These are phyloP conservation scores for Backusella sp. DNA, from an alignment of 192 early-diverging fungal genomes.

Conservation along the genomic window DNA sequence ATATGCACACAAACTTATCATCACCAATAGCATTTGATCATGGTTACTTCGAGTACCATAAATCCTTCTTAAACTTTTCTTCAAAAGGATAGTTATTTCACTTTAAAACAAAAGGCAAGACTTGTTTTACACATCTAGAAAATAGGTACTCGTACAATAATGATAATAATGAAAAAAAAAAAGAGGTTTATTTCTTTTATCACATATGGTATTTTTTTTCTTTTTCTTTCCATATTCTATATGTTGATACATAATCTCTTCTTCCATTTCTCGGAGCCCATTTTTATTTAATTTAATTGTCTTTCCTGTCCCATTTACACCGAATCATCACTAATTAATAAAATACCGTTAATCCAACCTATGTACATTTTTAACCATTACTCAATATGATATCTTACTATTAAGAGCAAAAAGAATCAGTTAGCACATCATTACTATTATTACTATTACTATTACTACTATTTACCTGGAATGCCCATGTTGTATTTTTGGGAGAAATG, in stretches of 20 bases:
- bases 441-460: not conserved
- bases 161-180: not conserved
- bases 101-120: not conserved
- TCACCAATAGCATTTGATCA: too few species aligned
- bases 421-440: not conserved
- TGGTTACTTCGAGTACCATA: too few species aligned
- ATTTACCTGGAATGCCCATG: slow-evolving; percentile 56
- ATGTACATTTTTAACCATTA: not conserved
- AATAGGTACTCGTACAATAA: not conserved
- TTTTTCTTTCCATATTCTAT: not conserved
- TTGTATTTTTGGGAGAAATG: slow-evolving; percentile 55
- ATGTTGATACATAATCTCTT: not conserved
- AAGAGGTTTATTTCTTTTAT: not conserved
- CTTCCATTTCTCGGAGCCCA: not conserved
- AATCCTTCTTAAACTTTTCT: too few species aligned
- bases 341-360: not conserved
- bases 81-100: not conserved
- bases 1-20: too few species aligned
- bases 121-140: not conserved
- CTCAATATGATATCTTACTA: slow-evolving; percentile 13
- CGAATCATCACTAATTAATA: slow-evolving; percentile 1
- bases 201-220: not conserved
- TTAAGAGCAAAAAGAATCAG: not conserved
- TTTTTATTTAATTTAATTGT: not conserved
- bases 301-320: not conserved